Evolutionary conservation across 1,284 basidiomycete species (phyloP), one percentile per base, ranked within the genome.

Genomic region (Irpex lacteus): DNA sequence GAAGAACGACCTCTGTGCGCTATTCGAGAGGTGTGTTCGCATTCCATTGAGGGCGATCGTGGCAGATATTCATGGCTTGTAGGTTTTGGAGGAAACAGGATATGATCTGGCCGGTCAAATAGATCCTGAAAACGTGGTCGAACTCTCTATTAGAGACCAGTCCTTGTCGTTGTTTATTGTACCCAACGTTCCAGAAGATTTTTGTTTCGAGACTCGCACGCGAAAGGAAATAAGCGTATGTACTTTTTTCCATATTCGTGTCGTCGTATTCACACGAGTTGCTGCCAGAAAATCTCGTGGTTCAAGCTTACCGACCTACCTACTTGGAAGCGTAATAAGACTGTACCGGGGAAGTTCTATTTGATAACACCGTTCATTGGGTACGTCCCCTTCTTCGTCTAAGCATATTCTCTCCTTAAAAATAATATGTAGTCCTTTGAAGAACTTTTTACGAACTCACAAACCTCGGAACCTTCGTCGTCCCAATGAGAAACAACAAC

Each of bases 181-280:
- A 26, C 86, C 91, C 19, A 91, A 90, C 53, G 89, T 99, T n/a
- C 88, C 92, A 61, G 96, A 98, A 77, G 87, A 91, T 71, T 98
- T 90, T 67, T 82, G 84, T 11, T 98, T 99, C 79, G 86, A 94
- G 77, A 98, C 98, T 4, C 90, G 91, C 76, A 99, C 98, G 2
- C 84, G 97, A 66, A 98, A 98, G 78, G 98, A 99, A 81, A 99
- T 99, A 71, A 98, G 96, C 72, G 96, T 98, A 82, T 74, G 94
- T 53, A 53, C 50, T 21, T 53, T 53, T 13, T 26, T 80, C 21
- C 38, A 38, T 56, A 53, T 60, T 53, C 9, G 15, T 50, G 18
- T 62, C 47, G 7, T 32, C 55, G 36, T 60, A 57, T 60, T 55
- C 13, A 64, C 55, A 59, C 36, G 59, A 40, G 54, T 64, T 61